Evolutionary conservation across 345 rosid species (phyloP), one percentile per base, ranked within the genome.

Genomic region (Citrus medica): DNA sequence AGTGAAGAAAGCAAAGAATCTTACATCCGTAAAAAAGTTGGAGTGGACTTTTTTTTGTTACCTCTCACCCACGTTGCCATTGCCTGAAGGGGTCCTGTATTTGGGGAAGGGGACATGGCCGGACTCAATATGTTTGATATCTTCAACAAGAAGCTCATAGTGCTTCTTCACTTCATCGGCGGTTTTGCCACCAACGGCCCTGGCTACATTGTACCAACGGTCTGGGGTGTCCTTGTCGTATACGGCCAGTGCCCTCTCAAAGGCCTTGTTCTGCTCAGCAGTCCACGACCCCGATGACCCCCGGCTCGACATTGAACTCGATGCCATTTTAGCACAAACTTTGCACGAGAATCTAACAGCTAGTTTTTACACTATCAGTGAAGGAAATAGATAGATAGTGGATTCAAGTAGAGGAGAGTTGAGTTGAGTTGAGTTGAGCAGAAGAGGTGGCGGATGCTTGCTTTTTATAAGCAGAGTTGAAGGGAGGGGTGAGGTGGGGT

Each of bases 181-280:
- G 40, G 97, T 96, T 80, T 85, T 96, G 24, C 92, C 97, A 33
- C 90, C 97, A 59, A 96, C 99, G 0, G 97, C 97, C 83, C 71
- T 90, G 79, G 99, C 98, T 64, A 96, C 92, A 86, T 96, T 96
- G 80, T 82, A 62, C 99, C 99, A 96, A 66, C 99, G 96, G 87
- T 94, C 98, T 1, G 98, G 99, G 9, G 99, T 94, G 81, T 96
- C 99, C 86, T 84, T 85, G 86, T 96, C 99, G 32, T 87, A 94
- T 74, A 87, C 89, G 9, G 98, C 99, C 84, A 96, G 87, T 2
- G 98, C 99, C 85, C 80, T 88, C 85, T 96, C 99, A 38, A 96
- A 96, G 74, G 92, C 97, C 83, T 96, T 94, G 97, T 96, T 91
- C 83, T 96, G 92, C 91, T 94, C 84, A 0, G 86, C 88, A 19